These are phyloP conservation scores for Dactylella cylindrospora DNA, from an alignment of 2,329 filamentous ascomycete species.

Conservation along the genomic window DNA sequence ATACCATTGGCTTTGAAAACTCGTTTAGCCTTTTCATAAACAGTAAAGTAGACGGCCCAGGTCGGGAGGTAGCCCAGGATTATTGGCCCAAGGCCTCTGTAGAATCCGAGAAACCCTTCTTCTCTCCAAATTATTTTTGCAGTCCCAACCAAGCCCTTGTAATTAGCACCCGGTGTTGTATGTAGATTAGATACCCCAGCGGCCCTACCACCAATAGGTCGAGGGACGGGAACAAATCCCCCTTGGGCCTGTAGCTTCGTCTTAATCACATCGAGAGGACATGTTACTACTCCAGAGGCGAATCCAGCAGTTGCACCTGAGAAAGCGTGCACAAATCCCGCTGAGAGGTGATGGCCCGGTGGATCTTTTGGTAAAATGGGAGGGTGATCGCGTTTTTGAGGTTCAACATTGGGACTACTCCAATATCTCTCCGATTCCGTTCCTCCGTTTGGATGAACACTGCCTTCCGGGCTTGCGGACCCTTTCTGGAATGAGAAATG, in stretches of 20 bases:
- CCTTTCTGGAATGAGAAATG: slow-evolving; percentile 19
- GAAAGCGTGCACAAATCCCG: slow-evolving; percentile 71
- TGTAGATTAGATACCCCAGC: slow-evolving; percentile 38
- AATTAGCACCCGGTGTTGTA: slow-evolving; percentile 60
- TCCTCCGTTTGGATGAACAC: not conserved
- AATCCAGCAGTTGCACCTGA: slow-evolving; percentile 87
- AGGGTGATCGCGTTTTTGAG: slow-evolving; percentile 1
- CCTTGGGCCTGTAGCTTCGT: slow-evolving; percentile 96
- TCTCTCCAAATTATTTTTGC: slow-evolving; percentile 80
- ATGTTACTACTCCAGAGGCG: slow-evolving; percentile 90
- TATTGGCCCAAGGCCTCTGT: slow-evolving; percentile 90
- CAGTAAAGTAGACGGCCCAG: slow-evolving; percentile 96
- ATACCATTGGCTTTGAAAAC: slow-evolving; percentile 56
- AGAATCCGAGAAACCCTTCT: slow-evolving; percentile 86
- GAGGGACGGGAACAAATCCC: slow-evolving; percentile 60
- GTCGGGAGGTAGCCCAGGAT: slow-evolving; percentile 93
- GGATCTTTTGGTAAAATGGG: slow-evolving; percentile 21
- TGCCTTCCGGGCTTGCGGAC: slow-evolving; percentile 3
- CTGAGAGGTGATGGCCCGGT: slow-evolving; percentile 54
- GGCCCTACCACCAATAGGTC: slow-evolving; percentile 42
- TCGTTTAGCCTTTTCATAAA: slow-evolving; percentile 86
- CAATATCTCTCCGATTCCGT: slow-evolving; percentile 30
- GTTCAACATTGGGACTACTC: slow-evolving; percentile 4
- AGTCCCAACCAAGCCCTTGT: slow-evolving; percentile 84
- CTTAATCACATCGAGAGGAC: slow-evolving; percentile 97